phyloP scores from a whole-genome alignment of 2,329 filamentous ascomycete species.

The Fusarium subtropicale region DNA sequence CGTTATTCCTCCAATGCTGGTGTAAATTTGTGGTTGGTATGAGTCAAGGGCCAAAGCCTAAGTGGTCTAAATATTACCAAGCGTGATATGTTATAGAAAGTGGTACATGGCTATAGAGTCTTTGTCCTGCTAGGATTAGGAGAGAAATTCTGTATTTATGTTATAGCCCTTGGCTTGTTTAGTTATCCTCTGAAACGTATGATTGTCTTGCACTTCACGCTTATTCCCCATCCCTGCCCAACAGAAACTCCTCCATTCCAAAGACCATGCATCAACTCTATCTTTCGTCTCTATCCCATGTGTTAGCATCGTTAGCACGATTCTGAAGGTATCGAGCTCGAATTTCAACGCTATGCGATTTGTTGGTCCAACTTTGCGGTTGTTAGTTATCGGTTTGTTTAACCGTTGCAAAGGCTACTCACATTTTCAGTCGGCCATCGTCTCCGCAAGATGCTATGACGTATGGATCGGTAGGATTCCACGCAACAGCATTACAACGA shows the following conservation, averaged over 20 bases:
- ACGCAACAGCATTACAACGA: conserved; percentile 87
- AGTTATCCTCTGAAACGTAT: not conserved
- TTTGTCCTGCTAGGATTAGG: not conserved
- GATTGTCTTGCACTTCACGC: not conserved
- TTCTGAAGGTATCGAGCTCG: conserved; percentile 34
- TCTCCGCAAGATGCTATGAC: conserved; percentile 95
- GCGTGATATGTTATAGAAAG: not conserved
- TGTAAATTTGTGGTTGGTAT: not conserved
- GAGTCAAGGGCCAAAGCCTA: not conserved
- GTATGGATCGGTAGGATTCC: conserved; percentile 85
- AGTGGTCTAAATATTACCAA: not conserved
- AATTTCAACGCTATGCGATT: conserved; percentile 39
- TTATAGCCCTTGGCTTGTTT: not conserved
- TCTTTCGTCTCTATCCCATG: conserved; percentile 39
- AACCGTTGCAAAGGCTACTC: conserved; percentile 53
- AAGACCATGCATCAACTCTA: conserved; percentile 6
- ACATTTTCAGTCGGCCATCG: conserved; percentile 88
- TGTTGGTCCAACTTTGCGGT: conserved; percentile 47
- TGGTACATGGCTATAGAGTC: not conserved
- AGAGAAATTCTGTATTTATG: not conserved
- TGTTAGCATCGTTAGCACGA: conserved; percentile 24
- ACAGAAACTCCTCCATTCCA: not conserved
- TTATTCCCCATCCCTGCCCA: not conserved
- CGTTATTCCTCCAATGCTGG: no score
- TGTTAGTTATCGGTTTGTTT: not conserved